Percentiles rank a stretch among this genome's conserved stretches.
Evolutionary conservation across 2,329 filamentous ascomycete species (phyloP).

Genomic region (Stachybotrys chlorohalonatus): DNA sequence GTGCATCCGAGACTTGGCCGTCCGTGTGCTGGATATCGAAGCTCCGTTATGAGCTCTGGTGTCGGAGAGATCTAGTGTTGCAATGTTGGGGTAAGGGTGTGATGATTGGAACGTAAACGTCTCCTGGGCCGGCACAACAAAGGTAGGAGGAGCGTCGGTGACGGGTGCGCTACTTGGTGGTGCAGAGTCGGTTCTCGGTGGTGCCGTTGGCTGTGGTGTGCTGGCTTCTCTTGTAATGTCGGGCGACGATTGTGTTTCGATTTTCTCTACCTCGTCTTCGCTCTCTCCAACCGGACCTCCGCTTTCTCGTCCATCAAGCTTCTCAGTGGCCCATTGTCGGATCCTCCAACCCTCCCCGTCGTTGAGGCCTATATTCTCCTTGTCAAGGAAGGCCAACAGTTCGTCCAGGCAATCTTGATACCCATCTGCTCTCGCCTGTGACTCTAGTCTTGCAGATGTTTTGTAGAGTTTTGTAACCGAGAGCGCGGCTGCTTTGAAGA

Average conservation of each 20-base stretch:
- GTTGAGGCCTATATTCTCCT: slow-evolving; percentile 64
- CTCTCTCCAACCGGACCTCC: slow-evolving; percentile 49
- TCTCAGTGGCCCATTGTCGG: slow-evolving; percentile 58
- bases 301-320: slow-evolving; percentile 53
- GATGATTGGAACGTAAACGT: slow-evolving; percentile 63
- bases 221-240: slow-evolving; percentile 41
- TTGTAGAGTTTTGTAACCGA: slow-evolving; percentile 97
- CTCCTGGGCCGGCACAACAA: slow-evolving; percentile 46
- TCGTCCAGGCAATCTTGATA: slow-evolving; percentile 95
- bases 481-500: slow-evolving; percentile 85
- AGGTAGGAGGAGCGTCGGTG: slow-evolving; percentile 21
- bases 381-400: slow-evolving; percentile 75
- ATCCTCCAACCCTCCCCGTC: slow-evolving; percentile 67
- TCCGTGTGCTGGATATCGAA: slow-evolving; percentile 14
- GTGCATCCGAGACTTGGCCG: slow-evolving; percentile 19
- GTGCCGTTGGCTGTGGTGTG: slow-evolving; percentile 22
- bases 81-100: slow-evolving; percentile 51
- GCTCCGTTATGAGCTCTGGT: slow-evolving; percentile 29
- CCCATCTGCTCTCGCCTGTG: slow-evolving; percentile 67
- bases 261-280: slow-evolving; percentile 60
- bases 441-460: slow-evolving; percentile 70
- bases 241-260: slow-evolving; percentile 50
- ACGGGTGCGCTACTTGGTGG: slow-evolving; percentile 14
- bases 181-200: slow-evolving; percentile 15
- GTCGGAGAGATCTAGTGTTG: slow-evolving; percentile 52